Conservation (phyloP, 306 rosid genomes). For the Sindora glabra region DNA sequence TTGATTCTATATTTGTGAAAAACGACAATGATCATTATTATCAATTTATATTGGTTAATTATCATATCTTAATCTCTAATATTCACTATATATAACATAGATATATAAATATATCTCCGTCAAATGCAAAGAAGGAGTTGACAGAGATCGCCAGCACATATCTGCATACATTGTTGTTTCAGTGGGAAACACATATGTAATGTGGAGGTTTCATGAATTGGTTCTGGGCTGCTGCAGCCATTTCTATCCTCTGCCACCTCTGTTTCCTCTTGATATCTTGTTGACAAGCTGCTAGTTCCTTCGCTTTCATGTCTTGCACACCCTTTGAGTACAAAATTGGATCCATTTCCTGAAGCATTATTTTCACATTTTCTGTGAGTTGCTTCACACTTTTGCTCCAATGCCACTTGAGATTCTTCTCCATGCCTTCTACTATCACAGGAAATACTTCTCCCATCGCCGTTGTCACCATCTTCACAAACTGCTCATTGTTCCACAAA, state of each 20-base stretch:
- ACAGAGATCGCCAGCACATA: slow-evolving; percentile 10
- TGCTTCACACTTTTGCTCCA: slow-evolving; percentile 65
- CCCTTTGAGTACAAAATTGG: slow-evolving; percentile 50
- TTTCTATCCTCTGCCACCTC: slow-evolving; percentile 54
- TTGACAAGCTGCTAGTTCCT: slow-evolving; percentile 32
- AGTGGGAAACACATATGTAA: slow-evolving; percentile 34
- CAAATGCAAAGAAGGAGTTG: too few relatives aligned
- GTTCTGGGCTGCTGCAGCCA: slow-evolving; percentile 45
- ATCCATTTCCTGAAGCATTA: slow-evolving; percentile 67
- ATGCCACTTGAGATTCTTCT: slow-evolving; percentile 63
- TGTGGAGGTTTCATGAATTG: slow-evolving; percentile 32
- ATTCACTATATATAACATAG: too few relatives aligned
- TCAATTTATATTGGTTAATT: too few relatives aligned
- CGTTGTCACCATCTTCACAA: slow-evolving; percentile 58
- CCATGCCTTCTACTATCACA: slow-evolving; percentile 60
- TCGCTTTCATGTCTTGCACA: slow-evolving; percentile 34
- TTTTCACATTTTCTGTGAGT: slow-evolving; percentile 58
- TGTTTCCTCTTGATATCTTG: slow-evolving; percentile 43
- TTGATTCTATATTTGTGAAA: too few relatives aligned
- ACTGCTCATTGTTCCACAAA: slow-evolving; percentile 84
- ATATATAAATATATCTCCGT: too few relatives aligned
- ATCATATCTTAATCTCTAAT: too few relatives aligned
- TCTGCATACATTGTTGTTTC: slow-evolving; percentile 12
- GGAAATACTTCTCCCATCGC: slow-evolving; percentile 64
- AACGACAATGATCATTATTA: too few relatives aligned